phyloP scores from a whole-genome alignment of 257 asterid species.

The Solanum tacnaense region DNA sequence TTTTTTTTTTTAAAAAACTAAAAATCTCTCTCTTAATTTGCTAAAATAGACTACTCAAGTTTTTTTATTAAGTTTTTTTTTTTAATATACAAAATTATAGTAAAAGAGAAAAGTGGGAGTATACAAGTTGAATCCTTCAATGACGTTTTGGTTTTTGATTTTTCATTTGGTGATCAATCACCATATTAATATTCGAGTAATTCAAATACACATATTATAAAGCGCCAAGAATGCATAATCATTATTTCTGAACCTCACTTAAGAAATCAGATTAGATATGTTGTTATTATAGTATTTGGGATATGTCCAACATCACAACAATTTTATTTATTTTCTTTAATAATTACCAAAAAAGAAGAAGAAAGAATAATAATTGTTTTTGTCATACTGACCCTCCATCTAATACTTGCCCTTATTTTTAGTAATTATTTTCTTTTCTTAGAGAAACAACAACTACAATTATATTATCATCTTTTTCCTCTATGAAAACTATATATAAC shows the following conservation, averaged over 20 bases:
- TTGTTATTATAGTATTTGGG: background rate
- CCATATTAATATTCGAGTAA: no score
- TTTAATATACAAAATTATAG: background rate
- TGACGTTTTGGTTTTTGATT: no score
- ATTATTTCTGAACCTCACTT: background rate
- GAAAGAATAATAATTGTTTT: background rate
- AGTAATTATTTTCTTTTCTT: background rate
- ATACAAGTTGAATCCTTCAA: background rate
- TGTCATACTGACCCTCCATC: background rate
- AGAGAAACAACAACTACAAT: background rate
- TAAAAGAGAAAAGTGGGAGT: background rate
- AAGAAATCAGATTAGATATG: background rate
- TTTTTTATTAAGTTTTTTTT: no score
- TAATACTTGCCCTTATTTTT: background rate
- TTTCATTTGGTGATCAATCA: no score
- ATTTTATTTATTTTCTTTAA: background rate
- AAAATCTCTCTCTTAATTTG: background rate
- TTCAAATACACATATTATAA: no score
- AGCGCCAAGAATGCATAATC: rapidly evolving
- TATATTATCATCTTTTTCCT: background rate
- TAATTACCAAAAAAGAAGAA: background rate
- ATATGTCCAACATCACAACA: background rate
- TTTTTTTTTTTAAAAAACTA: rapidly evolving
- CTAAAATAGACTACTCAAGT: background rate
- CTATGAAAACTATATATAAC: background rate